These are phyloP conservation scores for Nematocida sp. DNA, from an alignment of 371 early-diverging fungal genomes.

Conservation along the genomic window DNA sequence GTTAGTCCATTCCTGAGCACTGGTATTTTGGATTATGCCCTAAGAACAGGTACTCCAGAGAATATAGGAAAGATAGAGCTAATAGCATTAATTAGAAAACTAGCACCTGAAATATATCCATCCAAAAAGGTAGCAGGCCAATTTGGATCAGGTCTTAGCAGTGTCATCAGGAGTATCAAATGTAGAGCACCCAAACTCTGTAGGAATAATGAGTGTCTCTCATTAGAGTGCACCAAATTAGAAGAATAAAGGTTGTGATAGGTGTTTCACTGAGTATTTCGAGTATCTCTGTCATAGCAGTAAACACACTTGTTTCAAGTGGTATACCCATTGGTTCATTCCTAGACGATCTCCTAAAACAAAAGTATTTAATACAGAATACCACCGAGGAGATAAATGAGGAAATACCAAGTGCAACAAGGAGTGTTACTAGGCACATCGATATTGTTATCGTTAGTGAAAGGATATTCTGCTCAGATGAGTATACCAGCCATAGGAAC, in stretches of 20 bases:
- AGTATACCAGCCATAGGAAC: no score
- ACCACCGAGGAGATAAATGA: neutral
- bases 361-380: slow-evolving; percentile 39
- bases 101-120: neutral
- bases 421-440: neutral
- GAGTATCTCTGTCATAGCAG: neutral
- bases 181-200: slow-evolving; percentile 36
- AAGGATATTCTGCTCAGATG: no score
- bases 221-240: slow-evolving; percentile 26
- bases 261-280: neutral
- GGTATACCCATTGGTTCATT: slow-evolving; percentile 31
- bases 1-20: slow-evolving; percentile 17
- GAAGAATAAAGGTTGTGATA: neutral
- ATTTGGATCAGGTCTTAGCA: slow-evolving; percentile 36
- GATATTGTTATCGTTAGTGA: no score
- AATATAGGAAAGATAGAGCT: slow-evolving; percentile 11
- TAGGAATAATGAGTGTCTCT: slow-evolving; percentile 35
- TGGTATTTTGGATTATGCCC: neutral
- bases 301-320: neutral
- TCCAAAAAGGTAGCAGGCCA: slow-evolving; percentile 40
- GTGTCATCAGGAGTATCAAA: slow-evolving; percentile 13
- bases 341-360: slow-evolving; percentile 11
- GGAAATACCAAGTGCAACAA: slow-evolving; percentile 18
- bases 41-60: neutral
- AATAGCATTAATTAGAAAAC: neutral